Evolutionary conservation across 2,329 filamentous ascomycete species (phyloP).

Genomic region (Exophiala sp.): DNA sequence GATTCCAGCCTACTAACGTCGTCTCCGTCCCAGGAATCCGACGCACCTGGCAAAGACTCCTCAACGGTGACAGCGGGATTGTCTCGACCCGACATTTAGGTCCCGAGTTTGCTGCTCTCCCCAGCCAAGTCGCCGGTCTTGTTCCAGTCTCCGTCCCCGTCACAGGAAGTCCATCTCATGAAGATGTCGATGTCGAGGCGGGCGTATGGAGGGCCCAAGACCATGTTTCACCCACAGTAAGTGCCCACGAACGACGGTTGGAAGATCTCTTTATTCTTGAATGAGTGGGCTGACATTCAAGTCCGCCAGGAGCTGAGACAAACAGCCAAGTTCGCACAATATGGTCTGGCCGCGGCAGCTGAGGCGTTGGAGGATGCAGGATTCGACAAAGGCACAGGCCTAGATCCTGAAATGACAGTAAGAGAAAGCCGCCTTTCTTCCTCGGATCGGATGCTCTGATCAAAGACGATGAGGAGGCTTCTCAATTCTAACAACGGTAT

Average conservation of each 20-base stretch:
- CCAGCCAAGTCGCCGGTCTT: constrained; percentile 77
- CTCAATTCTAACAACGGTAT: not conserved
- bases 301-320: constrained; percentile 57
- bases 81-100: constrained; percentile 62
- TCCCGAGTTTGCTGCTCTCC: constrained; percentile 62
- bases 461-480: constrained; percentile 26
- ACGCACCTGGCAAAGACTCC: constrained; percentile 71
- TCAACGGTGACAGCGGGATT: constrained; percentile 75
- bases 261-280: too few species aligned
- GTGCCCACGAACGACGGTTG: too few species aligned
- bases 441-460: not conserved
- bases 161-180: not conserved
- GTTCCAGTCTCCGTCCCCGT: constrained; percentile 51
- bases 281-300: constrained; percentile 2
- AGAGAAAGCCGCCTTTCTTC: constrained; percentile 9
- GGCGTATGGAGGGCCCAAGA: constrained; percentile 27
- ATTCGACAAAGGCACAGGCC: constrained; percentile 59
- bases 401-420: constrained; percentile 66
- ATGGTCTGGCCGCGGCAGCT: constrained; percentile 75
- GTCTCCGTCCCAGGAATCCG: constrained; percentile 50
- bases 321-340: constrained; percentile 89
- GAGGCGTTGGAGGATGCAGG: constrained; percentile 80
- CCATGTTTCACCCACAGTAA: constrained; percentile 41
- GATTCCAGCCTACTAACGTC: not conserved
- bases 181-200: too few species aligned